Conservation (phyloP, 305 asterid species). For the Withania somnifera region DNA sequence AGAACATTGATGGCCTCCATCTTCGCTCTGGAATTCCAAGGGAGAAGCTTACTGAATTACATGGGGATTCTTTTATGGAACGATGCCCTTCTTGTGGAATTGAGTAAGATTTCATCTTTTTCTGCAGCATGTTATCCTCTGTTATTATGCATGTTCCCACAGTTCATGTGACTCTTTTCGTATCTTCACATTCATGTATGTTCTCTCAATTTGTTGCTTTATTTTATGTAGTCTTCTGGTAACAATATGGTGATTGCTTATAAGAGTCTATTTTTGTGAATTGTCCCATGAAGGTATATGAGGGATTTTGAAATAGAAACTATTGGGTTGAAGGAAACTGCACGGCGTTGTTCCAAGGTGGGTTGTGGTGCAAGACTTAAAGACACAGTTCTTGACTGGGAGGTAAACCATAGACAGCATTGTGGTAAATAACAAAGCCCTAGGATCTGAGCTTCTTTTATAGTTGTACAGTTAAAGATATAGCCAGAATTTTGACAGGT, state of each 20-base stretch:
- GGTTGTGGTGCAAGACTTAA: constrained; percentile 70
- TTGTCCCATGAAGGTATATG: constrained; percentile 46
- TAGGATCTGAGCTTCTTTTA: neutral
- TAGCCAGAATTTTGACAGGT: neutral
- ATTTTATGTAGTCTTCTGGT: neutral
- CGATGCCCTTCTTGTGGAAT: constrained; percentile 72
- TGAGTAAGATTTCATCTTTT: constrained; percentile 46
- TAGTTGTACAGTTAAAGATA: neutral
- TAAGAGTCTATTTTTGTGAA: neutral
- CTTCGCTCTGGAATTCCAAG: constrained; percentile 92
- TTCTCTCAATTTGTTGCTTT: neutral
- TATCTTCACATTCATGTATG: neutral
- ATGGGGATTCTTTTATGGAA: constrained; percentile 90
- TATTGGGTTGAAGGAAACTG: constrained; percentile 77
- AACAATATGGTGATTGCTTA: neutral
- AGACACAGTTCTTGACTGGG: constrained; percentile 98
- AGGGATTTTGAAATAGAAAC: constrained; percentile 95
- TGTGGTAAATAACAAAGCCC: neutral
- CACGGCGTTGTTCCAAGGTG: constrained; percentile 58
- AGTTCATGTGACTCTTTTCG: neutral
- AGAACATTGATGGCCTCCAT: constrained; percentile 93
- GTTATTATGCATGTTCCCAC: constrained; percentile 1
- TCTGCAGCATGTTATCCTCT: neutral
- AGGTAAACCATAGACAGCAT: constrained; percentile 34
- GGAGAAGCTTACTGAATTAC: constrained; percentile 80